These are phyloP conservation scores for Suhomyces bolitotheri DNA, from an alignment of 1,139 yeast species.

Conservation along the genomic window DNA sequence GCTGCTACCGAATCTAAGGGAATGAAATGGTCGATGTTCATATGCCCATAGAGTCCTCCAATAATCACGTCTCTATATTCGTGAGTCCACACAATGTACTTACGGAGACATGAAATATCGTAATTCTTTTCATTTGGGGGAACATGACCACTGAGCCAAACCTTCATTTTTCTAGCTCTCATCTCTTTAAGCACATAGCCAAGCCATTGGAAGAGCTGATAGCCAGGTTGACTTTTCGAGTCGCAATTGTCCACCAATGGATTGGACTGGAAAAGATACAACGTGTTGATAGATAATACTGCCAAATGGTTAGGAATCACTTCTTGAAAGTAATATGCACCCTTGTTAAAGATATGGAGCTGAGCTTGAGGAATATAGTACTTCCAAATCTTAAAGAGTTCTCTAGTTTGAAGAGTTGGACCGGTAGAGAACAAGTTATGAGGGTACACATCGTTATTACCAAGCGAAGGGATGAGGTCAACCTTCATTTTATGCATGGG, in stretches of 20 bases:
- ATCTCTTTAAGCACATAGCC: constrained; percentile 73
- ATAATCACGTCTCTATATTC: constrained; percentile 80
- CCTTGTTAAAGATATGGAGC: constrained; percentile 69
- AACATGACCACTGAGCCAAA: constrained; percentile 85
- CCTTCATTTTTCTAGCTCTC: constrained; percentile 75
- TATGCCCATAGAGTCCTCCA: constrained; percentile 85
- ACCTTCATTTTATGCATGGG: constrained; percentile 50
- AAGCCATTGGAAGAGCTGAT: constrained; percentile 72
- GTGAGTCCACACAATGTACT: constrained; percentile 73
- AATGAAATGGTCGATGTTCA: constrained; percentile 84
- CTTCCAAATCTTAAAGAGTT: constrained; percentile 71
- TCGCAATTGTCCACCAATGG: constrained; percentile 85
- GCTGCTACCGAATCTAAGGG: constrained; percentile 74
- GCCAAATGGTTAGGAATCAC: constrained; percentile 79
- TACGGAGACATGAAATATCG: constrained; percentile 69
- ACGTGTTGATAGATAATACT: constrained; percentile 72
- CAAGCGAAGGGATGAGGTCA: constrained; percentile 67
- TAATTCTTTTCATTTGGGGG: constrained; percentile 81
- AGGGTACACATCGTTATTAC: constrained; percentile 87
- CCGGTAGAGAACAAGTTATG: constrained; percentile 84
- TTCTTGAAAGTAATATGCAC: constrained; percentile 73
- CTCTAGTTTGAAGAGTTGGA: constrained; percentile 81
- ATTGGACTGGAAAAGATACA: constrained; percentile 72
- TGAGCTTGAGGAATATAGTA: constrained; percentile 76
- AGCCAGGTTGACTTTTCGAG: constrained; percentile 72